phyloP scores from a whole-genome alignment of 1,139 yeast genomes.

The Protomyces macrosporus region DNA sequence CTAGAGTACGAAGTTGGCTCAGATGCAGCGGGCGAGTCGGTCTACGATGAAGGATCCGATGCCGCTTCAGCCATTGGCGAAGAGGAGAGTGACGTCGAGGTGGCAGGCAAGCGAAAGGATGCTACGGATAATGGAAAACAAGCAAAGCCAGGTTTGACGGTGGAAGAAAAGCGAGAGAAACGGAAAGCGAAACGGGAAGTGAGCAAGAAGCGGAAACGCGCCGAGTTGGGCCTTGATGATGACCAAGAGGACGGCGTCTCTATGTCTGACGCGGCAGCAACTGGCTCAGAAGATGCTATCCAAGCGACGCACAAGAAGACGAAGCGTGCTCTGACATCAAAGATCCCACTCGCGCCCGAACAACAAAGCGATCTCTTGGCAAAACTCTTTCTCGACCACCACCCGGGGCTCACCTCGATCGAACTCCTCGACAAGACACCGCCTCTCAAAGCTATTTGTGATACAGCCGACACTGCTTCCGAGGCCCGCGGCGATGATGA shows the following conservation, averaged over 20 bases:
- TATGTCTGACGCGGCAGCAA: neutral
- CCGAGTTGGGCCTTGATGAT: neutral
- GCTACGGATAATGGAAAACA: neutral
- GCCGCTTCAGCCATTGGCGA: neutral
- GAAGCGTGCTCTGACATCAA: neutral
- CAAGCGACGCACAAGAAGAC: neutral
- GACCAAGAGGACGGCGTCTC: neutral
- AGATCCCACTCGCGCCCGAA: neutral
- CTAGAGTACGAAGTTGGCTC: conserved; percentile 22
- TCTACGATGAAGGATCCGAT: neutral
- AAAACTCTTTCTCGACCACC: neutral
- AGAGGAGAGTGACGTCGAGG: neutral
- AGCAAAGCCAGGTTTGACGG: neutral
- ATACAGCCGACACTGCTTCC: neutral
- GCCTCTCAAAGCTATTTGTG: neutral
- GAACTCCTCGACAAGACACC: conserved; percentile 3
- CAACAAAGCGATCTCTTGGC: conserved; percentile 21
- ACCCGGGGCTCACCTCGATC: neutral
- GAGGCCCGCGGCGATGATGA: neutral
- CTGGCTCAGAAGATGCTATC: too few relatives aligned
- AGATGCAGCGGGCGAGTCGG: conserved; percentile 10
- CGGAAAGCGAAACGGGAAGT: conserved; percentile 4
- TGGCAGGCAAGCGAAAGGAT: neutral
- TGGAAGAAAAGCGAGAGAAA: conserved; percentile 7
- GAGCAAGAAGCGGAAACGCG: conserved; percentile 9